Evolutionary conservation across 345 rosid species (phyloP).

Genomic region (Populus nigra): DNA sequence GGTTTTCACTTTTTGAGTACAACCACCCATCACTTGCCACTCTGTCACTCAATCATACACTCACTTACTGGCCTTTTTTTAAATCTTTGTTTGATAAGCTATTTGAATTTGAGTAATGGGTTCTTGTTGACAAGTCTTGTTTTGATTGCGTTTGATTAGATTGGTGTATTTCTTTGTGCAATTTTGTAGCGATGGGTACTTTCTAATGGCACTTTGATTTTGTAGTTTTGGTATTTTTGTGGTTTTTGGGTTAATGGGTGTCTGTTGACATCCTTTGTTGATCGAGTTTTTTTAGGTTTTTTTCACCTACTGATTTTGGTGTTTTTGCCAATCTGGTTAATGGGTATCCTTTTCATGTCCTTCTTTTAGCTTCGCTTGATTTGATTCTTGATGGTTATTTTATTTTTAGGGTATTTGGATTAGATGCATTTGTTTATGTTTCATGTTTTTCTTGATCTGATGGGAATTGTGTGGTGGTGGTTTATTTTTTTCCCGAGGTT

Average conservation of each 20-base stretch:
- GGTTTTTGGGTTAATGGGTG: neutral
- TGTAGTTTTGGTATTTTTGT: conserved; percentile 2
- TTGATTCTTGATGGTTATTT: neutral
- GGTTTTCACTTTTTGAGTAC: conserved; percentile 5
- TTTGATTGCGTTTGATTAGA: conserved; percentile 8
- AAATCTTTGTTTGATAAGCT: neutral
- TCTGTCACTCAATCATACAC: conserved; percentile 37
- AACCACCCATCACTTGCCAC: conserved; percentile 14
- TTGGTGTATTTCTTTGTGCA: neutral
- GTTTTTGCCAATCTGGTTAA: neutral
- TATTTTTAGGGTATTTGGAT: neutral
- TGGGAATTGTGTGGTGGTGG: neutral
- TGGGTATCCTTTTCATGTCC: neutral
- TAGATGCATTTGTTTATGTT: neutral
- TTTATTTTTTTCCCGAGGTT: neutral
- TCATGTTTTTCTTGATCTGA: neutral
- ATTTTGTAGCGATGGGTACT: conserved; percentile 35
- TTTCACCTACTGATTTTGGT: neutral
- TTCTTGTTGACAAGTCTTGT: conserved; percentile 10
- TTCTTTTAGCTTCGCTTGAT: neutral
- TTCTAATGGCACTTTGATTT: conserved; percentile 12
- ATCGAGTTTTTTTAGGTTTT: too few species aligned
- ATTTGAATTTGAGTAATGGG: conserved; percentile 4
- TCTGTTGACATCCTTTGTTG: neutral
- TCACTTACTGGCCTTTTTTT: conserved; percentile 1